These are phyloP conservation scores for Crithidia fasciculata DNA, from an alignment of 208 protist species.

Conservation along the genomic window DNA sequence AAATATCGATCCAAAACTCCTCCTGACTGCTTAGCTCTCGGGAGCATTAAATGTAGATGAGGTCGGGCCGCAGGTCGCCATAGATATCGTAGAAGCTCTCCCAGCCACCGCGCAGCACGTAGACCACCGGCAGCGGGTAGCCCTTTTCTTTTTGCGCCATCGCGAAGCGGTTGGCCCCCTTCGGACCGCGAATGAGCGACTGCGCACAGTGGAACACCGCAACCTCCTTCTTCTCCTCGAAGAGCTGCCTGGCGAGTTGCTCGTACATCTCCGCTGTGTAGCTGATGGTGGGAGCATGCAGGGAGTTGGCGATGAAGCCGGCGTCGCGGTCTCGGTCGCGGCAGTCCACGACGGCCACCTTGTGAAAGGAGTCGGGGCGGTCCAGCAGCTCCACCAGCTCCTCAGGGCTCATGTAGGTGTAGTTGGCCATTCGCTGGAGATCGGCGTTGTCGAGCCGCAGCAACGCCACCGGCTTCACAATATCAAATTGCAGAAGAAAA, in stretches of 20 bases:
- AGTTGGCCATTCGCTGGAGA: slow-evolving; percentile 35
- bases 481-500: neutral
- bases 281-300: slow-evolving; percentile 50
- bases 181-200: slow-evolving; percentile 76
- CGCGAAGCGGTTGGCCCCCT: slow-evolving; percentile 59
- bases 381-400: slow-evolving; percentile 73
- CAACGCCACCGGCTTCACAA: neutral
- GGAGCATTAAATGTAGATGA: slow-evolving; percentile 42
- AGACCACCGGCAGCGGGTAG: slow-evolving; percentile 49
- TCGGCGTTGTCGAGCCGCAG: neutral
- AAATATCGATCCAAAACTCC: too few relatives aligned
- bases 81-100: slow-evolving; percentile 67
- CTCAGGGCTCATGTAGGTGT: slow-evolving; percentile 58
- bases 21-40: neutral
- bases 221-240: slow-evolving; percentile 33
- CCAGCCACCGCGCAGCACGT: slow-evolving; percentile 73
- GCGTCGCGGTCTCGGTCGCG: slow-evolving; percentile 66
- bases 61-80: slow-evolving; percentile 45
- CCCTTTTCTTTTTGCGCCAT: slow-evolving; percentile 41
- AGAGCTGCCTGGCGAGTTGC: slow-evolving; percentile 43
- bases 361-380: slow-evolving; percentile 23
- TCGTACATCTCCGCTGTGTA: slow-evolving; percentile 40
- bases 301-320: slow-evolving; percentile 66
- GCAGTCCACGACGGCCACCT: slow-evolving; percentile 71
- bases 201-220: slow-evolving; percentile 82